Conservation (phyloP, 306 rosid genomes). For the Prosopis cineraria region DNA sequence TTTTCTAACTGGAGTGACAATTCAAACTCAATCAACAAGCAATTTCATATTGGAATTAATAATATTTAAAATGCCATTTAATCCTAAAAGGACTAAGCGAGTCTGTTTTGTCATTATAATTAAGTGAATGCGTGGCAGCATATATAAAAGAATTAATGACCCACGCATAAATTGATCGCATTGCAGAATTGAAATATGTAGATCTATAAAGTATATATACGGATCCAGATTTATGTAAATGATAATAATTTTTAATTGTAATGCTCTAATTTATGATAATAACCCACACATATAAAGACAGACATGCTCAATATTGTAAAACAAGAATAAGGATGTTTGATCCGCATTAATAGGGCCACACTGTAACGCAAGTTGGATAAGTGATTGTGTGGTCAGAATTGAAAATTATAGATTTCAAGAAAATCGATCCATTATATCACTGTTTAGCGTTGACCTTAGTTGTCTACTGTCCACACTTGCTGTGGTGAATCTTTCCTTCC, state of each 20-base stretch:
- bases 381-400: slow-evolving; percentile 2
- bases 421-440: slow-evolving; percentile 36
- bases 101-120: not conserved
- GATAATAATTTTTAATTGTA: not conserved
- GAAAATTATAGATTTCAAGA: slow-evolving; percentile 24
- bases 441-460: slow-evolving; percentile 62
- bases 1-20: no score
- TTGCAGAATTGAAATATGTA: not conserved
- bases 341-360: slow-evolving; percentile 71
- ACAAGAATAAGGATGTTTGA: slow-evolving; percentile 52
- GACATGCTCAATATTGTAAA: slow-evolving; percentile 73
- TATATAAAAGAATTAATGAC: not conserved
- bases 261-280: not conserved
- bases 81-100: not conserved
- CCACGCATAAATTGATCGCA: not conserved
- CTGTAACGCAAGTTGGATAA: slow-evolving; percentile 47
- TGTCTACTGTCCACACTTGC: slow-evolving; percentile 25
- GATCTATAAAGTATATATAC: not conserved
- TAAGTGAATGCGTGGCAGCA: not conserved
- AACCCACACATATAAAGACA: slow-evolving; percentile 52
- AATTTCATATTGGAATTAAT: no score
- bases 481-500: slow-evolving; percentile 45
- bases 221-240: not conserved
- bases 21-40: no score
- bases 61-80: no score